A percentile compares a stretch with the other conserved stretches of the same genome.
Evolutionary conservation across 306 rosid species (phyloP).

Genomic region (Parietaria judaica): DNA sequence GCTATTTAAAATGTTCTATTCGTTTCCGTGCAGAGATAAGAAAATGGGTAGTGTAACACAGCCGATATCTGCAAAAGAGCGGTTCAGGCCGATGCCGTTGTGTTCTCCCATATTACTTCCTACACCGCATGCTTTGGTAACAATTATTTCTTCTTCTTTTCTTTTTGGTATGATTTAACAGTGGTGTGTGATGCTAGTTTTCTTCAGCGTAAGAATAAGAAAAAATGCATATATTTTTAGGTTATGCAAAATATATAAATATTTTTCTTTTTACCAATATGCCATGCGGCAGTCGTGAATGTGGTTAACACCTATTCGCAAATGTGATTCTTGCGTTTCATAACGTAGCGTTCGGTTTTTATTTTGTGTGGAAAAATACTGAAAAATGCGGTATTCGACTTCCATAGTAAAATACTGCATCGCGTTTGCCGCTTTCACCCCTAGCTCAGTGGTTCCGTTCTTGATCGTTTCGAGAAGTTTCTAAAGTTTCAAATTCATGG

Average conservation of each 20-base stretch:
- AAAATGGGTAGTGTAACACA: conserved; percentile 39
- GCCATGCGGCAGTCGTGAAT: too few species aligned
- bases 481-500: neutral
- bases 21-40: conserved; percentile 50
- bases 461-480: neutral
- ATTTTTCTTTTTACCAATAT: too few species aligned
- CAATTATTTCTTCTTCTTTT: conserved; percentile 19
- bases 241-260: too few species aligned
- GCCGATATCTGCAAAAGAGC: conserved; percentile 51
- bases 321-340: too few species aligned
- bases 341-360: too few species aligned
- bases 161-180: conserved; percentile 8
- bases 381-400: too few species aligned
- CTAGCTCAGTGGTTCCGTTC: neutral
- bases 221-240: neutral
- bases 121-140: conserved; percentile 93
- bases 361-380: too few species aligned
- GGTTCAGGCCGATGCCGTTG: conserved; percentile 91
- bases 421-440: too few species aligned
- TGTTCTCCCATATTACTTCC: conserved; percentile 91
- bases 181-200: neutral
- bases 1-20: conserved; percentile 15
- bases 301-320: too few species aligned
- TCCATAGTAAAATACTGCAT: too few species aligned
- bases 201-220: neutral